Evolutionary conservation across 1,284 basidiomycete genomes (phyloP).

Genomic region (Dichomitus squalens): DNA sequence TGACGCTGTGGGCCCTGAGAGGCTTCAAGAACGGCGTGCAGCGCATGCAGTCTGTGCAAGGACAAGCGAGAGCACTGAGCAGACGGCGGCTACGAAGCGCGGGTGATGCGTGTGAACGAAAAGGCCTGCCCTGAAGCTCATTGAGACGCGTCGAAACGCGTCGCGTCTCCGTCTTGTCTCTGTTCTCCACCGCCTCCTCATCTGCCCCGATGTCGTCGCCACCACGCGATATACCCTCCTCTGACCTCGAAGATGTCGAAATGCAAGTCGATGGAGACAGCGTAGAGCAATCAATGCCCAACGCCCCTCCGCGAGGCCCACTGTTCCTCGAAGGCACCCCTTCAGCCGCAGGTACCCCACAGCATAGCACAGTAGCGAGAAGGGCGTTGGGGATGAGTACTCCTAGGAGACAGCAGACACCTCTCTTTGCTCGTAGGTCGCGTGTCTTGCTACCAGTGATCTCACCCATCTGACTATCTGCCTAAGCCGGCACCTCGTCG

Average conservation of each 20-base stretch:
- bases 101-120: slow-evolving; percentile 17
- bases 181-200: background rate
- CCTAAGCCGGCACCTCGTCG: slow-evolving; percentile 61
- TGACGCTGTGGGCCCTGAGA: background rate
- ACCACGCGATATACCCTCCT: slow-evolving; percentile 67
- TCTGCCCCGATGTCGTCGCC: slow-evolving; percentile 62
- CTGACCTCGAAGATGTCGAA: slow-evolving; percentile 56
- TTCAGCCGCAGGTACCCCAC: slow-evolving; percentile 56
- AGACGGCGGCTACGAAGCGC: background rate
- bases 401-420: slow-evolving; percentile 49
- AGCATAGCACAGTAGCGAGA: slow-evolving; percentile 47
- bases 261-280: slow-evolving; percentile 48
- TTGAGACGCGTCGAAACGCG: slow-evolving; percentile 27
- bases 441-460: background rate
- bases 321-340: slow-evolving; percentile 67
- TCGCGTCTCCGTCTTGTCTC: slow-evolving; percentile 10
- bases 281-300: slow-evolving; percentile 45
- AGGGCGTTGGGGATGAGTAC: slow-evolving; percentile 65
- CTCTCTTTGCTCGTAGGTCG: slow-evolving; percentile 56
- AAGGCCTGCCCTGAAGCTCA: slow-evolving; percentile 26
- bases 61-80: background rate
- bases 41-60: slow-evolving; percentile 5
- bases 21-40: background rate
- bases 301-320: slow-evolving; percentile 47
- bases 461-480: background rate